Percentiles rank a stretch among this genome's conserved stretches.
Conservation (phyloP, 2,329 filamentous ascomycete genomes). For the Alternaria sp. region DNA sequence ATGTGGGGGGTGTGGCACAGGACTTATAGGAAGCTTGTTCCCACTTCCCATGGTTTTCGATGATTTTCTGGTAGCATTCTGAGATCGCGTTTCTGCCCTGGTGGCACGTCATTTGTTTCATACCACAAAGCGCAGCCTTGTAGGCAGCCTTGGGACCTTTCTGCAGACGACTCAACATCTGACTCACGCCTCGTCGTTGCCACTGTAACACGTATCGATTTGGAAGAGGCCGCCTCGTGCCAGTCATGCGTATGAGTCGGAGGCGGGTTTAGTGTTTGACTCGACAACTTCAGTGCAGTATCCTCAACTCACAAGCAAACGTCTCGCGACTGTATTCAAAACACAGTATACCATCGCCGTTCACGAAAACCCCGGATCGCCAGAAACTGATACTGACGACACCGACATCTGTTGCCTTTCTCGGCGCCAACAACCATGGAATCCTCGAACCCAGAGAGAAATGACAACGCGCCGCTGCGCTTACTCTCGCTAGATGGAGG, state of each 20-base stretch:
- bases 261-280: background rate
- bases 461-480: conserved; percentile 43
- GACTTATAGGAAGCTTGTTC: conserved; percentile 11
- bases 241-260: conserved; percentile 6
- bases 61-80: background rate
- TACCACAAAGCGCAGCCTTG: conserved; percentile 15
- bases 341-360: background rate
- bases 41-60: background rate
- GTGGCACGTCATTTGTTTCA: conserved; percentile 11
- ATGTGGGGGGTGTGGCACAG: conserved; percentile 6
- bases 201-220: conserved; percentile 8
- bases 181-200: conserved; percentile 17
- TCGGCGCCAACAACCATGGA: conserved; percentile 26
- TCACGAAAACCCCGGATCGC: background rate
- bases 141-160: conserved; percentile 17
- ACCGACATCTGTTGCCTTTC: background rate
- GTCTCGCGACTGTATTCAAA: background rate
- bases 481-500: conserved; percentile 48
- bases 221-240: conserved; percentile 8
- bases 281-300: background rate
- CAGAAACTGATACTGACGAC: background rate
- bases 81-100: background rate
- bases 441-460: conserved; percentile 32
- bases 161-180: conserved; percentile 4
- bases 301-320: conserved; percentile 3